Conservation (phyloP, 495 filamentous ascomycete species). For the Xylaria acuta region DNA sequence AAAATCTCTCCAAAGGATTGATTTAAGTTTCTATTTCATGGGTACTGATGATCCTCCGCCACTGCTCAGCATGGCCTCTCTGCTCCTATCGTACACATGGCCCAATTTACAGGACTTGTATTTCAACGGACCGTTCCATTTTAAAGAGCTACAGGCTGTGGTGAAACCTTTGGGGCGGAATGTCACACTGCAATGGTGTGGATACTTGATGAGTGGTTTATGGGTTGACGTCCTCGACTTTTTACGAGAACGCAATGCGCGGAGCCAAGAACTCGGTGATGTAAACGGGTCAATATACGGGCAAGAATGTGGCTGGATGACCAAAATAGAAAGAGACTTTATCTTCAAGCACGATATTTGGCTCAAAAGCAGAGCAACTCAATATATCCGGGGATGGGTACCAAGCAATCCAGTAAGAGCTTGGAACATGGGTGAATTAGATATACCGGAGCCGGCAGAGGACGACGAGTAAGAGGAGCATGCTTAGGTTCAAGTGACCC, state of each 20-base stretch:
- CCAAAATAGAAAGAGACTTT: background rate
- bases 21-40: background rate
- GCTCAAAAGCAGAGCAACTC: background rate
- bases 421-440: background rate
- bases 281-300: background rate
- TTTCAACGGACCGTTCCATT: slow-evolving; percentile 10
- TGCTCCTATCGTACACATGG: background rate
- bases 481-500: background rate
- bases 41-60: background rate
- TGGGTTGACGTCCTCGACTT: slow-evolving; percentile 13
- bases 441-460: background rate
- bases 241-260: slow-evolving; percentile 1
- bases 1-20: background rate
- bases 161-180: background rate
- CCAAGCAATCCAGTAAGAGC: slow-evolving; percentile 9
- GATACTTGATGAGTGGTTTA: slow-evolving; percentile 15
- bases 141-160: background rate
- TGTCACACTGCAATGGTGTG: slow-evolving; percentile 10
- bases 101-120: slow-evolving; percentile 5
- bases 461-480: background rate
- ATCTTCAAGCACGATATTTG: background rate
- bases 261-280: background rate
- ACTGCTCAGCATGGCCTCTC: background rate
- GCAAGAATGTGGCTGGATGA: background rate
- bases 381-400: background rate